phyloP scores from a whole-genome alignment of 73 alveolate species.

The Breviolum minutum region DNA sequence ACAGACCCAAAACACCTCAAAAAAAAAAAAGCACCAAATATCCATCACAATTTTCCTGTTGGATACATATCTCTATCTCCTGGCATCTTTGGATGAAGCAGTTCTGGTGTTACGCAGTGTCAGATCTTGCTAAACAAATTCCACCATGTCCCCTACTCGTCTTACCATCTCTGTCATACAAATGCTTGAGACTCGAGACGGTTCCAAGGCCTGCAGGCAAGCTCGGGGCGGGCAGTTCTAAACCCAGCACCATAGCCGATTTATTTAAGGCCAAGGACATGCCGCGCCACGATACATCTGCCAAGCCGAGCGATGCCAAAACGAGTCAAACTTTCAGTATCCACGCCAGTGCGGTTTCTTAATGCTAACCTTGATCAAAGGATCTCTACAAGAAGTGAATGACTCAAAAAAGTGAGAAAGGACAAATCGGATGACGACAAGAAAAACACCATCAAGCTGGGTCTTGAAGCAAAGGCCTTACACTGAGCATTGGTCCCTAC shows the following conservation, averaged over 20 bases:
- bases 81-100: too few relatives aligned
- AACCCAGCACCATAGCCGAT: slow-evolving; percentile 6
- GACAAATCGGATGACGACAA: not conserved
- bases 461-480: too few relatives aligned
- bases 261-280: slow-evolving; percentile 19
- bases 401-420: not conserved
- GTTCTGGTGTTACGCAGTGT: too few relatives aligned
- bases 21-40: not conserved
- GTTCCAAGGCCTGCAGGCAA: slow-evolving; percentile 17
- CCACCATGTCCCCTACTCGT: too few relatives aligned
- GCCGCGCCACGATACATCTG: slow-evolving; percentile 11
- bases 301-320: not conserved
- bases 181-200: too few relatives aligned
- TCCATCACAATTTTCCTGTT: too few relatives aligned
- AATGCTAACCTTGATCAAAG: not conserved
- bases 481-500: too few relatives aligned
- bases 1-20: not conserved
- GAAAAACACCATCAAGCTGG: too few relatives aligned
- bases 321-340: not conserved
- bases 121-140: too few relatives aligned
- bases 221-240: slow-evolving; percentile 24
- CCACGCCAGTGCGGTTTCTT: not conserved
- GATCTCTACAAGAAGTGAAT: not conserved
- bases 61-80: too few relatives aligned
- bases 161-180: too few relatives aligned